phyloP scores from a whole-genome alignment of 116 monocot species.

The Cymodocea nodosa region DNA sequence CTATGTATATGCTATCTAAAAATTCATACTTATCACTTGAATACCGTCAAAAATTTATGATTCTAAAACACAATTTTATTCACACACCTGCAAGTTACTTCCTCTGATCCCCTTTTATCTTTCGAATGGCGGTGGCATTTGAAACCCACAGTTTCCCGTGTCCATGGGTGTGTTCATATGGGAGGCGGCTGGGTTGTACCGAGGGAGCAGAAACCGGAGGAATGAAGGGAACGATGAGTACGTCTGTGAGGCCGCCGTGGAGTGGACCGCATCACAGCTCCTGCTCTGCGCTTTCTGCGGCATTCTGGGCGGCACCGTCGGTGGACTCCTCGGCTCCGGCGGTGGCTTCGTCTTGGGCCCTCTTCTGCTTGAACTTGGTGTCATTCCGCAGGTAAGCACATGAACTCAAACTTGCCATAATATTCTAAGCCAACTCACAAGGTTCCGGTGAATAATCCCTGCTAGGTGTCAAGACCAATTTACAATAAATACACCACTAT shows the following conservation, averaged over 20 bases:
- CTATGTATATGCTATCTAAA: no score
- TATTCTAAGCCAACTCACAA: no score
- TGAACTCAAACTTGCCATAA: no score
- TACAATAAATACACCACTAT: no score
- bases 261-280: conserved; percentile 59
- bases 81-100: no score
- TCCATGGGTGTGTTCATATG: conserved; percentile 55
- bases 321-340: conserved; percentile 97
- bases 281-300: conserved; percentile 77
- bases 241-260: conserved; percentile 86
- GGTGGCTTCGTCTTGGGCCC: conserved; percentile 97
- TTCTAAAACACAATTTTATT: no score
- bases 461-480: no score
- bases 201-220: conserved; percentile 45
- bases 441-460: no score
- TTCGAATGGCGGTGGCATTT: no score
- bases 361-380: conserved; percentile 87
- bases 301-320: conserved; percentile 77
- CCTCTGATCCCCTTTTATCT: no score
- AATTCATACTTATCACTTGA: no score
- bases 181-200: conserved; percentile 57
- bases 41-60: no score
- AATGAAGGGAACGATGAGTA: conserved; percentile 40
- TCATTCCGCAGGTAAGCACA: conserved; percentile 72
- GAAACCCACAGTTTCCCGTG: conserved; percentile 42